Base-by-base conservation (phyloP, 2,329 filamentous ascomycete species). In the Tolypocladium endophyticum region DNA sequence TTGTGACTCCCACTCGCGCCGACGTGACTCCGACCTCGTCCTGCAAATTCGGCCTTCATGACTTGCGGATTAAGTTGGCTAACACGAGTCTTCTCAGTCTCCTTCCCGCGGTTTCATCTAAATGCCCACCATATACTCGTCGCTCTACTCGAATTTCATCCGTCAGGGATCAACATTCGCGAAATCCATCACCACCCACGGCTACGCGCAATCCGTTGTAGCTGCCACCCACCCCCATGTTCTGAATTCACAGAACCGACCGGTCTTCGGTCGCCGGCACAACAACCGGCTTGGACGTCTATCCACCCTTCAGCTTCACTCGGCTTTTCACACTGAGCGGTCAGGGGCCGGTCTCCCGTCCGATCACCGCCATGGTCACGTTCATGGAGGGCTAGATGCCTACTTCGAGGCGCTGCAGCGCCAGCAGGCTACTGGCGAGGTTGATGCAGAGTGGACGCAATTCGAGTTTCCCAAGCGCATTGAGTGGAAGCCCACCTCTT, bases 141-240 rank as follows among this genome's bases (percentile, higher is more conserved):
- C 82, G 72, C 78, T 87, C 66, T 87, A 86, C 77, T 81, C 85
- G 78, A 87, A 83, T 81, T 90, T 97, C 82, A 91, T 96, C 86
- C 93, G 94, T 82, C 90, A 93, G 84, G 92, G 90, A 88, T 89
- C 97, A 79, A 72, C 74, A 70, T 74, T 76, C 71, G 87, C 90
- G 73, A 97, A 97, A 81, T 92, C 92, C 71, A 89, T 97, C 76
- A 93, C 91, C 75, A 92, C 91, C 73, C 91, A 97, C 85, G 93
- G 93, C 78, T 97, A 97, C 84, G 92, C 92, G 69, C 93, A 97
- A 76, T 96, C 92, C 64, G 88, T 97, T 77, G 92, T 99, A 78
- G 94, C 94, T 71, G 93, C 92, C 70, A 91, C 91, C 65, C 92
- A 96, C 64, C 84, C 83, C 60, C 81, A 83, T 87, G 88, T 79